Conservation (phyloP, 2,329 filamentous ascomycete species). For the Aureobasidium sp. region DNA sequence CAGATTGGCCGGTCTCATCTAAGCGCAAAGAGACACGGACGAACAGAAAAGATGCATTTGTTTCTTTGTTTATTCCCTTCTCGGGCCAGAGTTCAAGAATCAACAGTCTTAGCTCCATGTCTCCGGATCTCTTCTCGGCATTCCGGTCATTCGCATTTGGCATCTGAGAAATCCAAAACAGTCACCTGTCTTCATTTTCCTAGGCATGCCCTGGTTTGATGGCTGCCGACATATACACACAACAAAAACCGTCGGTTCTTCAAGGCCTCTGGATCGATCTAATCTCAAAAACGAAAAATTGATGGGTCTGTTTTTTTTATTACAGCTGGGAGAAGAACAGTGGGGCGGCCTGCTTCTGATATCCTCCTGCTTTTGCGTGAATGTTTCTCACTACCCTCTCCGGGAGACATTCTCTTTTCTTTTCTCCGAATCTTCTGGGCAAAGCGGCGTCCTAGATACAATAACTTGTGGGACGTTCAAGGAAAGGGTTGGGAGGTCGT, state of each 20-base stretch:
- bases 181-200: not conserved
- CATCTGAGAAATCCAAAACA: not conserved
- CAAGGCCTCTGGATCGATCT: not conserved
- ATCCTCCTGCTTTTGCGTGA: not conserved
- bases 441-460: slow-evolving; percentile 12
- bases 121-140: not conserved
- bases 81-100: slow-evolving; percentile 1
- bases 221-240: not conserved
- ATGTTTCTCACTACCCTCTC: not conserved
- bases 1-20: slow-evolving; percentile 92
- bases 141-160: not conserved
- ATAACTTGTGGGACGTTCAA: not conserved
- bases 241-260: not conserved
- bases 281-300: not conserved
- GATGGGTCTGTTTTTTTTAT: not conserved
- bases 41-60: not conserved
- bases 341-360: slow-evolving; percentile 6
- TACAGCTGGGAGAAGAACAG: not conserved
- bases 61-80: not conserved
- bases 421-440: slow-evolving; percentile 2
- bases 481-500: not conserved
- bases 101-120: slow-evolving; percentile 1
- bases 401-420: slow-evolving; percentile 1
- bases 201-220: not conserved
- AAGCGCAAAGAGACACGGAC: slow-evolving; percentile 23